Evolutionary conservation across 331 rosid species (phyloP), one percentile per base, ranked within the genome.

Genomic region (Quercus phellos): DNA sequence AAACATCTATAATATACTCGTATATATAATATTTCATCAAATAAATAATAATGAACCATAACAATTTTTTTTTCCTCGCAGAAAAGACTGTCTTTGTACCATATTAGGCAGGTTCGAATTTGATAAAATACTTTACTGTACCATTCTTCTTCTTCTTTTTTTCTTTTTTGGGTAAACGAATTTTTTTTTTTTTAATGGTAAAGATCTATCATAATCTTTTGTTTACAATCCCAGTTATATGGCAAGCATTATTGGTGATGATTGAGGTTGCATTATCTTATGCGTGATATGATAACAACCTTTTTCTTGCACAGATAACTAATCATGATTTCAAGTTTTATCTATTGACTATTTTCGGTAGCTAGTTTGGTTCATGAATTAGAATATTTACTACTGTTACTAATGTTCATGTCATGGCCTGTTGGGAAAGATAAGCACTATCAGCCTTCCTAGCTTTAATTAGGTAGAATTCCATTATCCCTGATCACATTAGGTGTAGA

Each of bases 381-480:
- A 74, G 17, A 30, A 7, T 10, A 50, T 24, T 14, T 66, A 51
- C 75, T 53, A 43, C 59, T 73, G 56, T 68, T 77, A 30, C 50
- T 24, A 12, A 24, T 29, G 6, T 12, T 19, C 26, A 8, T 30
- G 17, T 8, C 51, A 6, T 26, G 21, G 17, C 22, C 24, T 76
- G 75, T 77, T 73, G 64, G 81, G 83, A 50, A 72, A 55, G 75
- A 11, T 70, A 53, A 34, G 46, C 77, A 72, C 86, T 70, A 82
- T 55, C 29, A 2, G 68, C 58, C 63, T 78, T 53, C 73, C 56
- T 75, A 74, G 74, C 92, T 86, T 87, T 79, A 74, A 77, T 86
- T 83, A 73, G 91, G 94, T 50, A 72, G 59, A 84, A 59, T n/a
- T 80, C 88, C 90, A 80, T 70, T 46, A 8, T 60, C 67, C 46